Conservation (phyloP, 116 monocot genomes). For the Dioscorea cayenensis region DNA sequence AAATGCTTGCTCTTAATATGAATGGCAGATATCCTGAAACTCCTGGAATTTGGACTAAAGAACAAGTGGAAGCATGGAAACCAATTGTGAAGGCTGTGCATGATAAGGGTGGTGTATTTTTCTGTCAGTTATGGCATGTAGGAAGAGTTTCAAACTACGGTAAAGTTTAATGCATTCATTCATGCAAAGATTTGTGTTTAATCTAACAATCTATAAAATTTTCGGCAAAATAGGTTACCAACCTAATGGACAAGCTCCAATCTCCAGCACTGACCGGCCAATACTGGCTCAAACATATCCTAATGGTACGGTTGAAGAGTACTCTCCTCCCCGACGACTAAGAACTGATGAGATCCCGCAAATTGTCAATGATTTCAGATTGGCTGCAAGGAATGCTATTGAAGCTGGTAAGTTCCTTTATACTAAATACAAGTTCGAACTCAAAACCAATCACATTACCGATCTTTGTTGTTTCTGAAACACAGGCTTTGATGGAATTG, state of each 20-base stretch:
- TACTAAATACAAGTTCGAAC: neutral
- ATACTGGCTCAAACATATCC: neutral
- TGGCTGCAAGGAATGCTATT: neutral
- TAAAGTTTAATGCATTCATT: too few species aligned
- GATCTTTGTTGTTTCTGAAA: neutral
- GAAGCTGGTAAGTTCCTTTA: neutral
- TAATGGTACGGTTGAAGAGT: neutral
- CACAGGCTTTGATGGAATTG: constrained; percentile 27
- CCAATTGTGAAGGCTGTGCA: neutral
- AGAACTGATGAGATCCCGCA: neutral
- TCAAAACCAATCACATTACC: neutral
- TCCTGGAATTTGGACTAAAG: neutral
- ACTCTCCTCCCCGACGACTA: neutral
- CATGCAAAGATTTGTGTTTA: too few species aligned
- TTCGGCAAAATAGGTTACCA: neutral
- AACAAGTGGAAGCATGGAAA: neutral
- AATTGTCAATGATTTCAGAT: neutral
- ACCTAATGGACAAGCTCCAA: neutral
- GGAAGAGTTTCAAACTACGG: neutral
- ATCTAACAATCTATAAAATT: too few species aligned
- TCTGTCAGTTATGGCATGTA: neutral
- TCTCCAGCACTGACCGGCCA: neutral
- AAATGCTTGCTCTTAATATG: neutral
- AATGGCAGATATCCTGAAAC: neutral
- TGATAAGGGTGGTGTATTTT: neutral